phyloP scores from a whole-genome alignment of 441 rosid species.

The Arabidopsis lyrata region DNA sequence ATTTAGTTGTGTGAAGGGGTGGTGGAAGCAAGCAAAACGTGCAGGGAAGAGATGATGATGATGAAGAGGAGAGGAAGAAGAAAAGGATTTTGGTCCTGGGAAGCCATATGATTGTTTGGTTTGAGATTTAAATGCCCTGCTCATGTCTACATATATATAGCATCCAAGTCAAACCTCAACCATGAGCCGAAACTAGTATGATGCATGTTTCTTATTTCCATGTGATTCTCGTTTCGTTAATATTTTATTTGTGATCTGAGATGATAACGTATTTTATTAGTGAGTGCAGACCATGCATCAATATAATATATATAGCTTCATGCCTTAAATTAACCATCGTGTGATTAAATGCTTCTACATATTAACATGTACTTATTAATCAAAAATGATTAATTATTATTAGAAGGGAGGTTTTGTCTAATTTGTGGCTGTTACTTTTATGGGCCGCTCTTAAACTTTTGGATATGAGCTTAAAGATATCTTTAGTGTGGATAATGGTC shows the following conservation, averaged over 20 bases:
- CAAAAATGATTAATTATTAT: conserved; percentile 3
- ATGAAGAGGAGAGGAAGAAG: conserved; percentile 21
- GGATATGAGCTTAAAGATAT: no score
- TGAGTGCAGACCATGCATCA: no score
- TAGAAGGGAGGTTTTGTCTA: conserved; percentile 21
- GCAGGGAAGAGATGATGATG: conserved; percentile 14
- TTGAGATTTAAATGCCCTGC: not conserved
- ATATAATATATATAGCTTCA: no score
- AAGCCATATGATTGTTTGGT: conserved; percentile 34
- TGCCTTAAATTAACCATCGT: no score
- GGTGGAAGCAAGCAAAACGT: conserved; percentile 32
- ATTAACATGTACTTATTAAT: not conserved
- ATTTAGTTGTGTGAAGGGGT: conserved; percentile 18
- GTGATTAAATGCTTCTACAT: not conserved
- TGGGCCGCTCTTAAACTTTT: conserved; percentile 28
- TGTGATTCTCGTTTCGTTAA: not conserved
- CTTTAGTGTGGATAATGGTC: no score
- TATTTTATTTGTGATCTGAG: not conserved
- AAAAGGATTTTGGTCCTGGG: not conserved
- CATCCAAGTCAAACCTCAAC: not conserved
- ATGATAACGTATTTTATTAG: no score
- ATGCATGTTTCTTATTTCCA: not conserved
- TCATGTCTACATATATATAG: not conserved
- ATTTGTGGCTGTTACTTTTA: conserved; percentile 26
- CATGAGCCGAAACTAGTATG: not conserved